Percentiles rank a stretch among this genome's conserved stretches.
phyloP scores from a whole-genome alignment of 2,329 filamentous ascomycete species.

The Aspergillus transmontanensis region DNA sequence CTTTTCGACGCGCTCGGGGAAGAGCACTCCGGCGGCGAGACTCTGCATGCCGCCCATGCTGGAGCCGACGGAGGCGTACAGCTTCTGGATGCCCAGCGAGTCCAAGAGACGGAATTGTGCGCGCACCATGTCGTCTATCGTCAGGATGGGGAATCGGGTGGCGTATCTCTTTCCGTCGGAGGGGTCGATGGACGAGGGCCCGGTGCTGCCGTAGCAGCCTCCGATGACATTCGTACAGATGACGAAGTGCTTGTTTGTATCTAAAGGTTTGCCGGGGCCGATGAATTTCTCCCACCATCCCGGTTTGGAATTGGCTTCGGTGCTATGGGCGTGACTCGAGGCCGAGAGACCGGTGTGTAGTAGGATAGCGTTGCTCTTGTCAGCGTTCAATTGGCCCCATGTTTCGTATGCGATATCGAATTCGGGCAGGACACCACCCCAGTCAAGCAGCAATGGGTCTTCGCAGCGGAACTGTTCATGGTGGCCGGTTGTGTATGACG shows the following conservation, averaged over 20 bases:
- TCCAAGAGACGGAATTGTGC: slow-evolving; percentile 92
- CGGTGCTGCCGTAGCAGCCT: slow-evolving; percentile 93
- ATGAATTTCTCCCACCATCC: slow-evolving; percentile 99
- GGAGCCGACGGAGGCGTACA: slow-evolving; percentile 91
- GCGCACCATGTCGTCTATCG: slow-evolving; percentile 95
- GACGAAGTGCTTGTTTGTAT: slow-evolving; percentile 89
- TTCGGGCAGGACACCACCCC: slow-evolving; percentile 87
- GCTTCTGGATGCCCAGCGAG: slow-evolving; percentile 69
- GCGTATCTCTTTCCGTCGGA: slow-evolving; percentile 86
- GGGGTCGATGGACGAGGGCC: slow-evolving; percentile 84
- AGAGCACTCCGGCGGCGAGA: slow-evolving; percentile 80
- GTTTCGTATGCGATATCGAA: slow-evolving; percentile 93
- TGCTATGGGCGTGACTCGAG: slow-evolving; percentile 96
- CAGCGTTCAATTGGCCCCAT: slow-evolving; percentile 65
- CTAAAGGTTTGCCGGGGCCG: slow-evolving; percentile 78
- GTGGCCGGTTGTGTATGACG: slow-evolving; percentile 88
- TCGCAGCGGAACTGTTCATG: slow-evolving; percentile 75
- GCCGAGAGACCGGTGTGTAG: slow-evolving; percentile 93
- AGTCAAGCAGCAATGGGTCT: slow-evolving; percentile 81
- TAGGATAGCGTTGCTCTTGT: slow-evolving; percentile 85
- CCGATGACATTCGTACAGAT: slow-evolving; percentile 97
- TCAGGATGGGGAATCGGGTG: slow-evolving; percentile 92
- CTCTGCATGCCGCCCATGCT: slow-evolving; percentile 99
- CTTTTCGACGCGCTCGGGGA: slow-evolving; percentile 77
- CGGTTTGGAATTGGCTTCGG: slow-evolving; percentile 78